A percentile compares a stretch with the other conserved stretches of the same genome.
Evolutionary conservation across 305 asterid genomes (phyloP).

Genomic region (Fraxinus nigra): DNA sequence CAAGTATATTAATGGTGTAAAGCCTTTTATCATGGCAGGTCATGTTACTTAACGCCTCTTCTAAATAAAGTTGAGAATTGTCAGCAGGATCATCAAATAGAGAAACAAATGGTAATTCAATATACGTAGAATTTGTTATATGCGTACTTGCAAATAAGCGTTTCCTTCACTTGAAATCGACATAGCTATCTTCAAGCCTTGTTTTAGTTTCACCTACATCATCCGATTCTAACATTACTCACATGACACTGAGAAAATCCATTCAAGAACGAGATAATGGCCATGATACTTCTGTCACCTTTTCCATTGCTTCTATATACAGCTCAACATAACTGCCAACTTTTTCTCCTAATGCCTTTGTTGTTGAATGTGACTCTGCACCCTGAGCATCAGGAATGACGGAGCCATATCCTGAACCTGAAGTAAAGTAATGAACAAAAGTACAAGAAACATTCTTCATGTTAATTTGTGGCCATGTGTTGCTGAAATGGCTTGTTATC

Average conservation of each 20-base stretch:
- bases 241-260: constrained; percentile 4
- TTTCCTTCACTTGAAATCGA: constrained; percentile 90
- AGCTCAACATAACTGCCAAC: constrained; percentile 62
- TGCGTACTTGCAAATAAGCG: constrained; percentile 78
- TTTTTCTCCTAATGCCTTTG: constrained; percentile 66
- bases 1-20: not conserved
- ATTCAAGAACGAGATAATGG: constrained; percentile 4
- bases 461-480: not conserved
- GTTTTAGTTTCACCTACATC: constrained; percentile 81
- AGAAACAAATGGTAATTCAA: not conserved
- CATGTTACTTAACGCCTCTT: not conserved
- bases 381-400: constrained; percentile 66
- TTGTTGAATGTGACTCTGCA: constrained; percentile 65
- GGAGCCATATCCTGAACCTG: constrained; percentile 28
- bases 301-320: constrained; percentile 84
- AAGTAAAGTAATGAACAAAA: constrained; percentile 14
- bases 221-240: constrained; percentile 18
- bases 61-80: not conserved
- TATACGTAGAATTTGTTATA: constrained; percentile 1
- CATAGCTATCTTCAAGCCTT: constrained; percentile 90
- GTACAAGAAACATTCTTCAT: not conserved
- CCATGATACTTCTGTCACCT: constrained; percentile 42
- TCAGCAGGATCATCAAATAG: not conserved
- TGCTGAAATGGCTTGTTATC: not conserved
- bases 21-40: not conserved